Evolutionary conservation across 805 yeast species (phyloP).

Genomic region (Suhomyces sp.): DNA sequence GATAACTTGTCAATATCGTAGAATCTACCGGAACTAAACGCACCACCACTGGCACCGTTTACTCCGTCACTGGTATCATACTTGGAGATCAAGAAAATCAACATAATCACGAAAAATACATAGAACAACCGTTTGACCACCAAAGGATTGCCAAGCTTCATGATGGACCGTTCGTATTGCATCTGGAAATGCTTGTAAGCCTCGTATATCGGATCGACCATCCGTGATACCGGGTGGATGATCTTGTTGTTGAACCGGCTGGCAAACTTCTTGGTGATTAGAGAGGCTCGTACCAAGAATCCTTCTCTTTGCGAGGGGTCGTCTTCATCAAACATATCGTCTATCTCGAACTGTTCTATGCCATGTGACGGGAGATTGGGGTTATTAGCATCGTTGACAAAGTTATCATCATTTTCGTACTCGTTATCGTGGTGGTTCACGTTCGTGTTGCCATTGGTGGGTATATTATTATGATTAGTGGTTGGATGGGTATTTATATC

Average conservation of each 20-base stretch:
- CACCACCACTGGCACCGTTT: slow-evolving; percentile 40
- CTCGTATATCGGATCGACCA: slow-evolving; percentile 54
- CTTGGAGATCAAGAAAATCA: slow-evolving; percentile 57
- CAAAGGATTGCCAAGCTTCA: slow-evolving; percentile 80
- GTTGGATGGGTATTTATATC: too few species aligned
- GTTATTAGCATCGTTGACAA: slow-evolving; percentile 2
- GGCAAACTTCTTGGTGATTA: slow-evolving; percentile 36
- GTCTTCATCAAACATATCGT: slow-evolving; percentile 23
- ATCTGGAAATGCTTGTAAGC: slow-evolving; percentile 40
- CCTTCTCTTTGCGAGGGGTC: slow-evolving; percentile 19
- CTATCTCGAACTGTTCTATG: slow-evolving; percentile 39
- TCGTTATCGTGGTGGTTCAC: neutral
- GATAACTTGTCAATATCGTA: slow-evolving; percentile 57
- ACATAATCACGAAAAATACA: slow-evolving; percentile 59
- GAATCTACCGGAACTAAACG: slow-evolving; percentile 54
- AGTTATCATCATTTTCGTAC: slow-evolving; percentile 2
- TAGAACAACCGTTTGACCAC: slow-evolving; percentile 76
- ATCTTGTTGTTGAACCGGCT: slow-evolving; percentile 34
- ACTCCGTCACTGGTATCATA: slow-evolving; percentile 49
- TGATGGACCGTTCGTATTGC: slow-evolving; percentile 56
- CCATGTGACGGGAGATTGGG: slow-evolving; percentile 3
- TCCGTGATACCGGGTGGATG: slow-evolving; percentile 43
- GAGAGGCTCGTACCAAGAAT: slow-evolving; percentile 37
- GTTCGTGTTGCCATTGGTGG: slow-evolving; percentile 1
- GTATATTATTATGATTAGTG: neutral